Evolutionary conservation across 805 yeast species (phyloP).

Genomic region (Candida insectalens): DNA sequence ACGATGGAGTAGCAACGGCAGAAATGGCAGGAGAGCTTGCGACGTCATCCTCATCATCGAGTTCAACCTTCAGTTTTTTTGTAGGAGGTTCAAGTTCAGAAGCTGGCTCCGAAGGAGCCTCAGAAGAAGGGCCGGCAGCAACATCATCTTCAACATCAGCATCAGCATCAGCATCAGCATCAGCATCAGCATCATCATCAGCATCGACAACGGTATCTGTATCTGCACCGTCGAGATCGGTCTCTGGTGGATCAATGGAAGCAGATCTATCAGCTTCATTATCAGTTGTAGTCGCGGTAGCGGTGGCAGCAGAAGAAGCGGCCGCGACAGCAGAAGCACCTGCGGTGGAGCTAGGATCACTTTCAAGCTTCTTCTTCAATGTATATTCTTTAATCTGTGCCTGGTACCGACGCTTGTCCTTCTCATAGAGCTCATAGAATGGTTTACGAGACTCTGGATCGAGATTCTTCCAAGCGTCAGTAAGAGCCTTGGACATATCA

Average conservation of each 20-base stretch:
- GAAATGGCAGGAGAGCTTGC: slow-evolving; percentile 3
- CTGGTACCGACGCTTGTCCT: slow-evolving; percentile 67
- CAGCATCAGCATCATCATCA: slow-evolving; percentile 6
- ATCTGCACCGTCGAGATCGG: slow-evolving; percentile 5
- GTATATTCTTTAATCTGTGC: slow-evolving; percentile 51
- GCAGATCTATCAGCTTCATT: slow-evolving; percentile 3
- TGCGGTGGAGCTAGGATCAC: slow-evolving; percentile 1
- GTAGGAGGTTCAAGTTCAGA: too few relatives aligned
- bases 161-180: slow-evolving; percentile 4
- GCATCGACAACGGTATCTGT: slow-evolving; percentile 7
- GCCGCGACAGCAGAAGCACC: not conserved
- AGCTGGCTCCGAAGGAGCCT: too few relatives aligned
- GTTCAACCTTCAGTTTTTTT: slow-evolving; percentile 4
- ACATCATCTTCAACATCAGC: slow-evolving; percentile 7
- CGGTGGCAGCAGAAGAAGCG: not conserved
- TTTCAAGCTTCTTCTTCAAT: slow-evolving; percentile 15
- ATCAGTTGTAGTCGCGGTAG: not conserved
- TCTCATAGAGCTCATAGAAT: slow-evolving; percentile 65
- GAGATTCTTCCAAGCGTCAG: slow-evolving; percentile 79
- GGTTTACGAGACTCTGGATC: slow-evolving; percentile 62
- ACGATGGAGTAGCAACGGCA: slow-evolving; percentile 5
- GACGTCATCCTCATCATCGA: slow-evolving; percentile 3
- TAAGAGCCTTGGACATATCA: slow-evolving; percentile 69
- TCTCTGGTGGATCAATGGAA: slow-evolving; percentile 1
- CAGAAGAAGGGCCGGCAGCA: too few relatives aligned